Conservation (phyloP, 73 alveolate species). For the Tetrahymena thermophila region DNA sequence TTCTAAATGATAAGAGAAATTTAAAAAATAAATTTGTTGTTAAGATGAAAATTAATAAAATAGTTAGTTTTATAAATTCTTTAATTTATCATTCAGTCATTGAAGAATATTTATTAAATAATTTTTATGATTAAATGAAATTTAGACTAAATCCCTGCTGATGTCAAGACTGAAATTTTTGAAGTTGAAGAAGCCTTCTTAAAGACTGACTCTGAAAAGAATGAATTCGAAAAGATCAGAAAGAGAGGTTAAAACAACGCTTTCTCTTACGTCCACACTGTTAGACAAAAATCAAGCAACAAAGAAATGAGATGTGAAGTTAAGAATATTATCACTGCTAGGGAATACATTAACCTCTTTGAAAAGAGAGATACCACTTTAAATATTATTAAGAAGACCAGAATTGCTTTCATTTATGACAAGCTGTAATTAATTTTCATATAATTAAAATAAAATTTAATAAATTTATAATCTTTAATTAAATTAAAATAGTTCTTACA, state of each 20-base stretch:
- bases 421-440: neutral
- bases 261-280: neutral
- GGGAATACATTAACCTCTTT: neutral
- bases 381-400: neutral
- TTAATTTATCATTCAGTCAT: too few relatives aligned
- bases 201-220: neutral
- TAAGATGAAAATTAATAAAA: too few relatives aligned
- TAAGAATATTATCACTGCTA: neutral
- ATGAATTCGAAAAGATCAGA: neutral
- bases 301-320: neutral
- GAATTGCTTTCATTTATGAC: neutral
- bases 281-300: neutral
- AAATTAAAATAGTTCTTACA: neutral
- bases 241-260: neutral
- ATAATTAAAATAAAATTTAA: neutral
- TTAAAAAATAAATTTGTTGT: too few relatives aligned
- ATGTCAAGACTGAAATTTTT: neutral
- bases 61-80: too few relatives aligned
- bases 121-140: too few relatives aligned
- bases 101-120: too few relatives aligned
- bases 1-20: too few relatives aligned
- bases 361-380: neutral
- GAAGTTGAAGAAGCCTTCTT: neutral
- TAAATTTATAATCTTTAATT: neutral
- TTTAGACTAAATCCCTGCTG: neutral